Evolutionary conservation across 2,329 filamentous ascomycete genomes (phyloP), one percentile per base, ranked within the genome.

Genomic region (Penicillium griseofulvum): DNA sequence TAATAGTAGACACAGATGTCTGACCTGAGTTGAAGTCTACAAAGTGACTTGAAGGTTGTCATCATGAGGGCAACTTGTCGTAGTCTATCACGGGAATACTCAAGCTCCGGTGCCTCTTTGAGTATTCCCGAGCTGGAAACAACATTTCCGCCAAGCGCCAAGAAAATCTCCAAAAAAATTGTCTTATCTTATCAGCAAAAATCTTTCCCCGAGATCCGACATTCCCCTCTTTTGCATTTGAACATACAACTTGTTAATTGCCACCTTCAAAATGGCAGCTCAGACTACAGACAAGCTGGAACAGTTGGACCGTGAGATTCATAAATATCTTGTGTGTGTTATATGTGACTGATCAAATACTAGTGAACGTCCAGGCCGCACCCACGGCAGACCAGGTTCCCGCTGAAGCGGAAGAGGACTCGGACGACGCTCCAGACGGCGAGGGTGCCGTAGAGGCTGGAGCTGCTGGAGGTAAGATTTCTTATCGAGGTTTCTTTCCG

Each of bases 361-460:
- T 41, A 77, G 75, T 76, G 65, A 73, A 73, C 63, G 70, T 69
- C 59, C 69, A 74, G 53, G 69, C 66, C 45, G 59, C 65, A 53
- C 64, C 71, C 52, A 59, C 67, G 54, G 65, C 66, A 48, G 68
- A 64, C 49, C 63, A 69, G 50, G 64, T 68, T 57, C 69, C 77
- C 56, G 77, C 71, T 57, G 78, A 81, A 57, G 76, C 72, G 55
- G 81, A 82, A 61, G 78, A 81, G 60, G 80, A 82, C 56, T 82
- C 80, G 22, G 81, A 83, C 48, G 81, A 83, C 54, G 78, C 79
- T 55, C 79, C 79, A 54, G 79, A 80, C 29, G 80, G 78, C 48
- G 72, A 72, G 22, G 68, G 67, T 64, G 73, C 64, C 26, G 64
- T 68, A 28, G 78, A 75, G n/a, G 71, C 65, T 44, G 70, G 66